Evolutionary conservation across 345 rosid species (phyloP).

Genomic region (Aethionema arabicum): DNA sequence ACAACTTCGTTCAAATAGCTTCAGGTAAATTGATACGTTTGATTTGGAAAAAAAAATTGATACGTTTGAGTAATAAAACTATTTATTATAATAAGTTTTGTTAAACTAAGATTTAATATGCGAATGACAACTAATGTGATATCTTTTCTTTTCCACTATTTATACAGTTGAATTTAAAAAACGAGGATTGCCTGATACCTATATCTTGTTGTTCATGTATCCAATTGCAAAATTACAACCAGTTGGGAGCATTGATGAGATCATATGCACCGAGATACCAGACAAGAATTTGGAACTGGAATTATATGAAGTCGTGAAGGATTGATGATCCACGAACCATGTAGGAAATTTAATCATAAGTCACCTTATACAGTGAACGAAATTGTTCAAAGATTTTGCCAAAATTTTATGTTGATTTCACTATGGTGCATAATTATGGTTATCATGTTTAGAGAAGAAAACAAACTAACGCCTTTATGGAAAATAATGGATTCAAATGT

Average conservation of each 20-base stretch:
- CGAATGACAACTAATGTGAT: too few relatives aligned
- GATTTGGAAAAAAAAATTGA: too few relatives aligned
- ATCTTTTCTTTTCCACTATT: not conserved
- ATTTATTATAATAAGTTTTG: not conserved
- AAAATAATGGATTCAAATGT: too few relatives aligned
- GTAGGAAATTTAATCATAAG: not conserved
- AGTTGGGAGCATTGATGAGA: not conserved
- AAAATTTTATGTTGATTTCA: not conserved
- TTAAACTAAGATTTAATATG: too few relatives aligned
- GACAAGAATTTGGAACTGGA: not conserved
- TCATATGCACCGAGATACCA: not conserved
- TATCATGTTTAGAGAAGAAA: too few relatives aligned
- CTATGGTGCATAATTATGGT: not conserved
- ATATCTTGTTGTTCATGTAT: not conserved
- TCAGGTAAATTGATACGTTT: too few relatives aligned
- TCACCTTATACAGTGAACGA: not conserved
- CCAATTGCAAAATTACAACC: not conserved
- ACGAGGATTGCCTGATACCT: not conserved
- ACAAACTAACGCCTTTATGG: too few relatives aligned
- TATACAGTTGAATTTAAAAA: not conserved
- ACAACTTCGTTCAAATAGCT: too few relatives aligned
- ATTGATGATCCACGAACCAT: not conserved
- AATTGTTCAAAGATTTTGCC: not conserved
- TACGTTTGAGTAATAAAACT: too few relatives aligned
- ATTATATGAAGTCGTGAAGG: not conserved